Conservation (phyloP, 2,329 filamentous ascomycete species). For the Talaromyces sp. region DNA sequence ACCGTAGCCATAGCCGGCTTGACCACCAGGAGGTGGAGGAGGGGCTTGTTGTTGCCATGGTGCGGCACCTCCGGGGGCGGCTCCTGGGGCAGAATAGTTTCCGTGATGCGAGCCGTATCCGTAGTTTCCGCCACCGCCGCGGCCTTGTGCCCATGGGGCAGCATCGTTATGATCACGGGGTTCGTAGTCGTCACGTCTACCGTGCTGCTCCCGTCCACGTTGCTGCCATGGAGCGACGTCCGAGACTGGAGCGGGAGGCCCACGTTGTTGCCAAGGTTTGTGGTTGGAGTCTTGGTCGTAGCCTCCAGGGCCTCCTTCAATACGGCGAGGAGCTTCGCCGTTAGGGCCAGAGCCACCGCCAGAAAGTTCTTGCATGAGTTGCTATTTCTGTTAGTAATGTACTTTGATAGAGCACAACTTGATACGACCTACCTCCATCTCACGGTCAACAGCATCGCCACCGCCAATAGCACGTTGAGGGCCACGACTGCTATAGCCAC, state of each 20-base stretch:
- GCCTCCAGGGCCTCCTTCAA: slow-evolving; percentile 75
- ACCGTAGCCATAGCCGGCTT: slow-evolving; percentile 56
- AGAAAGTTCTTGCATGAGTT: slow-evolving; percentile 96
- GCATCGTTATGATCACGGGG: slow-evolving; percentile 42
- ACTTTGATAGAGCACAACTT: slow-evolving; percentile 1
- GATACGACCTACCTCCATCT: slow-evolving; percentile 76
- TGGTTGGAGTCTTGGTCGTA: slow-evolving; percentile 57
- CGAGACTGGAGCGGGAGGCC: slow-evolving; percentile 61
- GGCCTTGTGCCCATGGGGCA: slow-evolving; percentile 40
- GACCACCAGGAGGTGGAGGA: slow-evolving; percentile 39
- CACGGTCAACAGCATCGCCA: slow-evolving; percentile 83
- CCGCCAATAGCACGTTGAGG: slow-evolving; percentile 64
- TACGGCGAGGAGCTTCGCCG: slow-evolving; percentile 66
- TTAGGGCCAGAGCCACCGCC: slow-evolving; percentile 65
- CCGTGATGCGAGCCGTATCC: slow-evolving; percentile 37
- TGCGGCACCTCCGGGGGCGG: slow-evolving; percentile 47
- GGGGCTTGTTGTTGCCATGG: slow-evolving; percentile 60
- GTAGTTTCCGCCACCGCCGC: slow-evolving; percentile 46
- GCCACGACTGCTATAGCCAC: slow-evolving; percentile 45
- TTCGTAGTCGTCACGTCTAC: slow-evolving; percentile 45
- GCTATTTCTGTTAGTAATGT: slow-evolving; percentile 55
- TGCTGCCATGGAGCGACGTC: slow-evolving; percentile 77
- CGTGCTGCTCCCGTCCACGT: slow-evolving; percentile 52
- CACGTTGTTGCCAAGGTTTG: slow-evolving; percentile 80
- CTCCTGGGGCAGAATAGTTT: slow-evolving; percentile 44